A percentile compares a stretch with the other conserved stretches of the same genome.
phyloP scores from a whole-genome alignment of 371 early-diverging fungal species.

The Actinomortierella ambigua region DNA sequence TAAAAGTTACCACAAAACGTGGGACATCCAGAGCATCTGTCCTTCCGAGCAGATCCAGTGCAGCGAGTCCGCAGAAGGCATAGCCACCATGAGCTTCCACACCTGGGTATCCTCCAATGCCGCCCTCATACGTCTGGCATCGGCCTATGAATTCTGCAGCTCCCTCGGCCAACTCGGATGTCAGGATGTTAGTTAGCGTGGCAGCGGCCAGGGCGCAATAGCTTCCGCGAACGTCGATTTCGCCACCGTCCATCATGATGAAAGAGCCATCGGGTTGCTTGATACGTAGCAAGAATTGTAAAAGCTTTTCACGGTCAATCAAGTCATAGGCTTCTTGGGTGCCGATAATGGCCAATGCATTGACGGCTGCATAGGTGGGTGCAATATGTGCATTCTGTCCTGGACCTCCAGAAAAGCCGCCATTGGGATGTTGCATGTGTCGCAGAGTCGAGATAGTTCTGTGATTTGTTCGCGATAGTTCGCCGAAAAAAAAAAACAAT shows the following conservation, averaged over 20 bases:
- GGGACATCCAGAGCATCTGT: constrained; percentile 64
- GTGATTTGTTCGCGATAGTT: background rate
- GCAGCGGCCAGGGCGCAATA: constrained; percentile 92
- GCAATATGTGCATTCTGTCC: constrained; percentile 85
- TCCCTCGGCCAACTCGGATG: constrained; percentile 74
- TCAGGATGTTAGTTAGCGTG: constrained; percentile 76
- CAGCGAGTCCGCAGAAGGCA: constrained; percentile 93
- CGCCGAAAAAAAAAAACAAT: background rate
- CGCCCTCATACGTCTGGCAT: constrained; percentile 97
- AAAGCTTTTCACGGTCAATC: constrained; percentile 69
- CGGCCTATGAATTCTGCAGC: constrained; percentile 75
- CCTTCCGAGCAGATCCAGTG: constrained; percentile 78
- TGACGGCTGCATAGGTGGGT: constrained; percentile 86
- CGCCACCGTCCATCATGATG: constrained; percentile 89
- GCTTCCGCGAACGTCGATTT: constrained; percentile 90
- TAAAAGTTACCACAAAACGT: constrained; percentile 57
- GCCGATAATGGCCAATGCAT: constrained; percentile 75
- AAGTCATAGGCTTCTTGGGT: constrained; percentile 71
- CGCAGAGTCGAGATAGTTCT: constrained; percentile 69
- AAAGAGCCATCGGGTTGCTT: constrained; percentile 93
- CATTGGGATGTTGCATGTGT: constrained; percentile 71
- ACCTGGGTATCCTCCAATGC: constrained; percentile 86
- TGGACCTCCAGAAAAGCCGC: constrained; percentile 91
- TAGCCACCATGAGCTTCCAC: constrained; percentile 98
- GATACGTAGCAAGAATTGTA: constrained; percentile 77